Conservation (phyloP, 306 rosid genomes). For the Malus sylvestris region DNA sequence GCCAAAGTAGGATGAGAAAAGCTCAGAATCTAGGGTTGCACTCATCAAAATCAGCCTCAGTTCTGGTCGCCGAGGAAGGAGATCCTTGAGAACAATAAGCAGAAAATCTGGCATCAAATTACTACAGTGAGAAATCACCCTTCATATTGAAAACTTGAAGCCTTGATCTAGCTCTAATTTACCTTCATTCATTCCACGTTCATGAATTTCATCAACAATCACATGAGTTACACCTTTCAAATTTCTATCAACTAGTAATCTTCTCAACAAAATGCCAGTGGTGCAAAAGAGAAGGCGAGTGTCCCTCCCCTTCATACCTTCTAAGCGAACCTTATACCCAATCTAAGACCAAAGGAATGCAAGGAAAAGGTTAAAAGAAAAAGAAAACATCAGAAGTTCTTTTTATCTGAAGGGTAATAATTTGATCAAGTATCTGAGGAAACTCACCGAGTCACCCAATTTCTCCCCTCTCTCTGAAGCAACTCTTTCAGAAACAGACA, state of each 20-base stretch:
- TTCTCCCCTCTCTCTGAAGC: slow-evolving; percentile 91
- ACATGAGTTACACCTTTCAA: slow-evolving; percentile 82
- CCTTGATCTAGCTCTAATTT: slow-evolving; percentile 13
- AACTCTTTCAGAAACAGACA: slow-evolving; percentile 94
- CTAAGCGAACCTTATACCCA: slow-evolving; percentile 95
- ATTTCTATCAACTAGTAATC: slow-evolving; percentile 82
- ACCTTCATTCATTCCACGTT: slow-evolving; percentile 99
- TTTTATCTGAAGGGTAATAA: not conserved
- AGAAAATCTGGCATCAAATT: slow-evolving; percentile 77
- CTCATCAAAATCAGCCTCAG: slow-evolving; percentile 90
- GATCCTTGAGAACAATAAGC: slow-evolving; percentile 89
- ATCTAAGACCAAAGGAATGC: slow-evolving; percentile 42
- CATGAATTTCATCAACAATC: slow-evolving; percentile 96
- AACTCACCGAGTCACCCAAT: slow-evolving; percentile 94
- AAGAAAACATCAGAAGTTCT: slow-evolving; percentile 9
- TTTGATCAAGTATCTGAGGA: slow-evolving; percentile 1
- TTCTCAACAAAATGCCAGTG: slow-evolving; percentile 91
- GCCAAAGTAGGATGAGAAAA: slow-evolving; percentile 71
- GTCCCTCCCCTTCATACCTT: slow-evolving; percentile 89
- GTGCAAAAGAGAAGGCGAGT: slow-evolving; percentile 96
- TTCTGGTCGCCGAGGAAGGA: slow-evolving; percentile 79
- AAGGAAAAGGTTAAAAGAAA: slow-evolving; percentile 2
- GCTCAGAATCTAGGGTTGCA: slow-evolving; percentile 92
- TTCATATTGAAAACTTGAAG: slow-evolving; percentile 19
- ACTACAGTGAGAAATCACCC: slow-evolving; percentile 27